phyloP scores from a whole-genome alignment of 1,139 yeast species.

The Suhomyces choctaworum region DNA sequence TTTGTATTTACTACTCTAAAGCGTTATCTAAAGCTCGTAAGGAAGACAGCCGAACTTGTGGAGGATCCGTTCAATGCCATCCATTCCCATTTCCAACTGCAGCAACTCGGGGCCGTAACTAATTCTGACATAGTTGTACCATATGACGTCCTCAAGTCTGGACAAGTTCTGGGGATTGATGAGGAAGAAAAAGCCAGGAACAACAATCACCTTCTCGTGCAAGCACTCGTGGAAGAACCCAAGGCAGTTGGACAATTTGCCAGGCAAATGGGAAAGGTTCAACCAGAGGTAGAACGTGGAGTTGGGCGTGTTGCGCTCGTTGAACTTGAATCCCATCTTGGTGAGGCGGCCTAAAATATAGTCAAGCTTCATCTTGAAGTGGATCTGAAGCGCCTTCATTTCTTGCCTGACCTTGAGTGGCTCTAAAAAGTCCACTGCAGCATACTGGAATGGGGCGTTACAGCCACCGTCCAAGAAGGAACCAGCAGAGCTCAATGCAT shows the following conservation, averaged over 20 bases:
- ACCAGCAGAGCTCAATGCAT: constrained; percentile 61
- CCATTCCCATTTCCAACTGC: constrained; percentile 61
- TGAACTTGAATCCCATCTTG: constrained; percentile 59
- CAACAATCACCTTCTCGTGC: constrained; percentile 63
- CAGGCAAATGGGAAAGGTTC: constrained; percentile 58
- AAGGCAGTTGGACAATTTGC: constrained; percentile 58
- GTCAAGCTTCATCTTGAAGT: constrained; percentile 63
- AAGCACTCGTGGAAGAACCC: constrained; percentile 71
- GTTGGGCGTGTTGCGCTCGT: constrained; percentile 50
- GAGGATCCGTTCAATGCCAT: constrained; percentile 61
- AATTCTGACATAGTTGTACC: constrained; percentile 63
- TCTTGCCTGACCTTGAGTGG: constrained; percentile 54
- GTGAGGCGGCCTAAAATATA: constrained; percentile 53
- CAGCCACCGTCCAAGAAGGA: constrained; percentile 68
- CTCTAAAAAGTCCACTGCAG: constrained; percentile 58
- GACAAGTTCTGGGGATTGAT: constrained; percentile 65
- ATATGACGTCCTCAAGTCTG: constrained; percentile 59
- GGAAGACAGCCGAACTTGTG: constrained; percentile 47
- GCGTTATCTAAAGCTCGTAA: constrained; percentile 18
- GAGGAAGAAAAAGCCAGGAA: constrained; percentile 69
- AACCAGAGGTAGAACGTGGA: constrained; percentile 69
- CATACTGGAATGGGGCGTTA: constrained; percentile 65
- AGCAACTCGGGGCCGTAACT: constrained; percentile 66
- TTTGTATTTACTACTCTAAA: too few relatives aligned
- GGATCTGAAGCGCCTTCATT: constrained; percentile 62